These are phyloP conservation scores for Fusarium albidum DNA, from an alignment of 2,329 filamentous ascomycete species.

Conservation along the genomic window DNA sequence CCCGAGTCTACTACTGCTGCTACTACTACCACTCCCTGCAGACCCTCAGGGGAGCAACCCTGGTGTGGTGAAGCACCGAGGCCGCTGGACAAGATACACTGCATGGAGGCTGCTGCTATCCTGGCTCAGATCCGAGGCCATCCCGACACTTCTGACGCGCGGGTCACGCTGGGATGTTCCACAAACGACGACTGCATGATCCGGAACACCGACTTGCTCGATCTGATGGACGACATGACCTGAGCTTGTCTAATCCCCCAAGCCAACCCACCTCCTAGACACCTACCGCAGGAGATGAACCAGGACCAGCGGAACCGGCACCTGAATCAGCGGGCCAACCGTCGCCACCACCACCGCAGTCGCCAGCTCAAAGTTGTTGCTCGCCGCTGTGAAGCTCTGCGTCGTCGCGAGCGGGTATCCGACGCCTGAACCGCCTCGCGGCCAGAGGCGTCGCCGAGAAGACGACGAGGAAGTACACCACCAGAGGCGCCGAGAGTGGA, in stretches of 20 bases:
- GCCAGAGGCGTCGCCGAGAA: constrained; percentile 75
- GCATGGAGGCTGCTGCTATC: constrained; percentile 42
- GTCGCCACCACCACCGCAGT: constrained; percentile 90
- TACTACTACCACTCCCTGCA: too few relatives aligned
- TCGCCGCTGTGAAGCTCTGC: constrained; percentile 88
- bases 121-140: constrained; percentile 51
- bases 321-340: constrained; percentile 86
- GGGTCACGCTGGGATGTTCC: constrained; percentile 42
- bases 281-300: constrained; percentile 77
- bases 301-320: constrained; percentile 79
- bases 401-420: constrained; percentile 75
- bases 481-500: constrained; percentile 79
- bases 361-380: constrained; percentile 92
- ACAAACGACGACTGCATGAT: constrained; percentile 42
- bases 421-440: constrained; percentile 72
- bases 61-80: constrained; percentile 7
- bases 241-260: constrained; percentile 30
- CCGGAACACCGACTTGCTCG: constrained; percentile 46
- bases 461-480: constrained; percentile 82
- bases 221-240: constrained; percentile 43
- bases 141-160: constrained; percentile 38
- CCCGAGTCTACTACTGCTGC: constrained; percentile 3
- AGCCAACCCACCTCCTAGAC: constrained; percentile 58
- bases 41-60: not conserved
- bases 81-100: constrained; percentile 34